These are phyloP conservation scores for Monotropa hypopitys DNA, from an alignment of 179 eudicot genomes.

Conservation along the genomic window DNA sequence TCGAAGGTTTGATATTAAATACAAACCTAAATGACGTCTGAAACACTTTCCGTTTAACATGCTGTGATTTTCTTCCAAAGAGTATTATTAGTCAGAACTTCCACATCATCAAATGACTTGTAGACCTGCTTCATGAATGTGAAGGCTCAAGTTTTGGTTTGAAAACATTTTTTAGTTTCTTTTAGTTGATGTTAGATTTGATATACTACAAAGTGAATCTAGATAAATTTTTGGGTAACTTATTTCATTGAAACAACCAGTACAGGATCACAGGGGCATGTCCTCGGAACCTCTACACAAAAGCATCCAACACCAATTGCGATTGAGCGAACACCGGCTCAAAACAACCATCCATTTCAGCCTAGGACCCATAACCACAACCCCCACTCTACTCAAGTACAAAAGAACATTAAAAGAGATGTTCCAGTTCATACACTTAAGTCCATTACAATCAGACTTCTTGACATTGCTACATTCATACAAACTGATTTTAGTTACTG, in stretches of 20 bases:
- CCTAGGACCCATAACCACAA: neutral
- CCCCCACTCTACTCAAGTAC: neutral
- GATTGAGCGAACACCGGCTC: neutral
- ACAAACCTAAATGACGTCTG: neutral
- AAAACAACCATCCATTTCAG: neutral
- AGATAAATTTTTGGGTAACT: neutral
- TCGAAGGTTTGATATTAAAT: neutral
- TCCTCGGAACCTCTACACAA: neutral
- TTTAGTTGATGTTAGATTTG: neutral
- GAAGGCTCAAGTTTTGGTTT: neutral
- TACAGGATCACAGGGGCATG: neutral
- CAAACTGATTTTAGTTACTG: neutral
- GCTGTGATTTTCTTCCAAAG: neutral
- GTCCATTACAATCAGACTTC: neutral
- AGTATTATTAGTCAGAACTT: neutral
- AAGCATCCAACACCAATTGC: neutral
- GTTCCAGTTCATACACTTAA: neutral
- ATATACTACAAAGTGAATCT: neutral
- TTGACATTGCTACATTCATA: neutral
- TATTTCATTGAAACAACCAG: neutral
- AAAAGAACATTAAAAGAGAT: neutral
- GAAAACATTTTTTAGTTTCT: neutral
- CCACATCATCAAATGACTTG: neutral
- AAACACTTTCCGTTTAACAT: neutral
- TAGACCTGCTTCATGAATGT: neutral